Conservation (phyloP, 371 early-diverging fungal species). For the Batkoa obscura region DNA sequence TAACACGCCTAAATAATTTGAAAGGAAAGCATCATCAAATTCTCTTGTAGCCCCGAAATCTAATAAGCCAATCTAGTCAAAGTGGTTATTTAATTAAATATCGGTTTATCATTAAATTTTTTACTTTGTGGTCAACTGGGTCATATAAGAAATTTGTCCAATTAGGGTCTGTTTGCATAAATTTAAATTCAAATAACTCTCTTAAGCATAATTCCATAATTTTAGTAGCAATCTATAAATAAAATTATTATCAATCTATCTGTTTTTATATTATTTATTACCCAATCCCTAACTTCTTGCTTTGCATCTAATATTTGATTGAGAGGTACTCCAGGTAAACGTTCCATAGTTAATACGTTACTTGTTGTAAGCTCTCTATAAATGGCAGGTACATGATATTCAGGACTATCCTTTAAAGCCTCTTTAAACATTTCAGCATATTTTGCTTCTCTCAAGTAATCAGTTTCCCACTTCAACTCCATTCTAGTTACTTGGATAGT, state of each 20-base stretch:
- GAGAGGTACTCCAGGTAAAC: conserved; percentile 54
- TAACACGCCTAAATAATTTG: conserved; percentile 55
- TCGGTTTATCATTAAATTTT: not conserved
- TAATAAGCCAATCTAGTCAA: conserved; percentile 42
- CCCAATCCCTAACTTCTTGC: conserved; percentile 51
- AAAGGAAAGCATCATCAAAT: conserved; percentile 51
- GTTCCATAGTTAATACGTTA: conserved; percentile 63
- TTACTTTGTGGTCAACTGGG: conserved; percentile 23
- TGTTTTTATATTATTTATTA: conserved; percentile 9
- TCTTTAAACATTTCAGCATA: conserved; percentile 42
- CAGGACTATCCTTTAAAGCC: conserved; percentile 21
- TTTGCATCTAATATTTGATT: conserved; percentile 30
- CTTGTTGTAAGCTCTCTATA: conserved; percentile 43
- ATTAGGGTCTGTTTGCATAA: conserved; percentile 98
- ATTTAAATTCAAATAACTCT: conserved; percentile 78
- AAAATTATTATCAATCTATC: conserved; percentile 4
- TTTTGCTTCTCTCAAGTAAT: conserved; percentile 76
- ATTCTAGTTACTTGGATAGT: conserved; percentile 73
- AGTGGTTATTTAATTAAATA: not conserved
- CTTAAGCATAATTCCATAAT: conserved; percentile 64
- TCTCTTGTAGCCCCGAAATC: conserved; percentile 93
- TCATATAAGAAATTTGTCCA: conserved; percentile 95
- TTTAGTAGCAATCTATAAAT: conserved; percentile 23
- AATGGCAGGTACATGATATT: conserved; percentile 59
- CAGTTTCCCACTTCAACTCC: conserved; percentile 89